Evolutionary conservation across 2,329 filamentous ascomycete species (phyloP), one percentile per base, ranked within the genome.

Genomic region (Paracoccidioides brasiliensis): DNA sequence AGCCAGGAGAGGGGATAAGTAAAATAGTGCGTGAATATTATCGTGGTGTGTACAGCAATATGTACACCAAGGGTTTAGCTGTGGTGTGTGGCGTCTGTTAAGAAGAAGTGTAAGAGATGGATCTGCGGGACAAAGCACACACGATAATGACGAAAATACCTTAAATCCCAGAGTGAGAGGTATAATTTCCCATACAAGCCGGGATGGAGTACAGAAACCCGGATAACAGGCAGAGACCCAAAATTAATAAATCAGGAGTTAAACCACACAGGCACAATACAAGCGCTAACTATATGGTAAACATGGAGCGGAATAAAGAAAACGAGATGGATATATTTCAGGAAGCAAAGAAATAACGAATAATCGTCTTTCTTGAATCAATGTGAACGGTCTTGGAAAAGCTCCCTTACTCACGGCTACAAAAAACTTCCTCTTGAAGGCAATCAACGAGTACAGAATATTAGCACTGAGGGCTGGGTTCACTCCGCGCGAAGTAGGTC

Each of bases 401-500:
- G 38, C 6, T 44, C 48, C 42, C 56, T 48, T 53, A 49, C 48
- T 35, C 45, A 45, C 59, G 42, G 45, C 52, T 44, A 45, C 15
- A 22, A 15, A 48, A 32, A 45, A 49, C 54, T 43, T 22, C 8
- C 33, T 50, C 28, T 42, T 6, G 37, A 22, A 52, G 35, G 61
- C 56, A 61, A 60, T 59, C 63, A 54, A 42, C 12, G 28, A n/a
- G 38, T 33, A 41, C 37, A 41, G 38, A 42, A 28, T 33, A 15
- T 52, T 35, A 28, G 49, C 22, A 52, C 33, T 42, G 44, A 44
- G 28, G 28, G 10, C 52, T 32, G 33, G 32, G 28, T 53, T 53
- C 52, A 53, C 41, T 53, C 53, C 35, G 43, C 41, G 30, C 35
- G 53, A 52, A 42, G 54, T 62, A 66, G 63, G 61, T 62, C 63